These are phyloP conservation scores for Neurospora sp. DNA, from an alignment of 495 filamentous ascomycete species.

Conservation along the genomic window DNA sequence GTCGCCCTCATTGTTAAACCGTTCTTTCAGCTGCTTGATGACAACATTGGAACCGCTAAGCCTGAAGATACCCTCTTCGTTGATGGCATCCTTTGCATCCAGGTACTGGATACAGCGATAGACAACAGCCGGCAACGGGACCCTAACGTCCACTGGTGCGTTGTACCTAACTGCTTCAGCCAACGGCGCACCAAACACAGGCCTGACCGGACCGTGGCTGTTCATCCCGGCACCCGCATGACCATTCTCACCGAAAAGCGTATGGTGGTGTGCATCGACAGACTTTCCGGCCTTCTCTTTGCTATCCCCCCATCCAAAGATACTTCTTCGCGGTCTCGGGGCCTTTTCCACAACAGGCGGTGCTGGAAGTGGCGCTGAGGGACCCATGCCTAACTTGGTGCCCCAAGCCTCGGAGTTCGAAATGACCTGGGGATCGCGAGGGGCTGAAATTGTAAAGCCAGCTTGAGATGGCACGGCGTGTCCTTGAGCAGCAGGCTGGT, in stretches of 20 bases:
- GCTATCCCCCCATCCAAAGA: constrained; percentile 69
- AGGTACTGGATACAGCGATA: constrained; percentile 96
- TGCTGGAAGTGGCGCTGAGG: constrained; percentile 22
- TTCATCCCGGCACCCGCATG: constrained; percentile 10
- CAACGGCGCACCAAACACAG: constrained; percentile 79
- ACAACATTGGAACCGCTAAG: constrained; percentile 89
- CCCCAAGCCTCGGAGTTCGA: constrained; percentile 84
- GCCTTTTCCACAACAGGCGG: constrained; percentile 57
- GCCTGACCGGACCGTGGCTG: constrained; percentile 50
- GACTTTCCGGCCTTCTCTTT: constrained; percentile 38
- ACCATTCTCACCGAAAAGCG: constrained; percentile 25
- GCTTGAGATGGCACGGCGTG: constrained; percentile 25
- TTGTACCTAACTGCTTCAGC: constrained; percentile 78
- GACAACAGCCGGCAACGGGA: constrained; percentile 84
- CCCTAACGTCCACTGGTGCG: constrained; percentile 56
- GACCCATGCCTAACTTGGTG: constrained; percentile 45
- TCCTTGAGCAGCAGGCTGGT: constrained; percentile 17
- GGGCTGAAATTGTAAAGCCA: constrained; percentile 65
- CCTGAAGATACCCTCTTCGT: constrained; percentile 93
- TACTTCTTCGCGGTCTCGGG: constrained; percentile 70
- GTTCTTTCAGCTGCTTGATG: constrained; percentile 80
- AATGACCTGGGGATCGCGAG: constrained; percentile 77
- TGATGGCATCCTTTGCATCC: constrained; percentile 66
- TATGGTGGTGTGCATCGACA: constrained; percentile 38
- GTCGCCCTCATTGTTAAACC: constrained; percentile 91